phyloP scores from a whole-genome alignment of 2,329 filamentous ascomycete genomes.

The Dryadomyces sulphureus region DNA sequence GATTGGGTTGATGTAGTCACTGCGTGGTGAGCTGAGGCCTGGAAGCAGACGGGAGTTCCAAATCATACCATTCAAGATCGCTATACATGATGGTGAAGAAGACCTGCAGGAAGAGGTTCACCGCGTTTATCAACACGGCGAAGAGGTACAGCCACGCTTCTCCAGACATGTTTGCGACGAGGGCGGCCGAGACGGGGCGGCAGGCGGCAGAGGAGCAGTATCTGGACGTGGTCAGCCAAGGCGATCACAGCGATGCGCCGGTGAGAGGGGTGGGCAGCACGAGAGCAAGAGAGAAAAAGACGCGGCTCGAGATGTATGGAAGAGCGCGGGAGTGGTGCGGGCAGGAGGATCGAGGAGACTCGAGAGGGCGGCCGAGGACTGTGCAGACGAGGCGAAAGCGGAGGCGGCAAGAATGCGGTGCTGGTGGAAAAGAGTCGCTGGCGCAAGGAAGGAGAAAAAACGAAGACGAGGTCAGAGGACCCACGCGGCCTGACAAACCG shows the following conservation, averaged over 20 bases:
- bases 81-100: conserved; percentile 99
- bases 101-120: conserved; percentile 98
- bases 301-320: no score
- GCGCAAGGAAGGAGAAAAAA: background rate
- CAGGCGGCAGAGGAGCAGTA: background rate
- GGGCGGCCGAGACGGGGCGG: no score
- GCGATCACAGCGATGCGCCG: background rate
- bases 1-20: conserved; percentile 99
- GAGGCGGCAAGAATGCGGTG: background rate
- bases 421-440: background rate
- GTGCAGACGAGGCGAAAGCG: background rate
- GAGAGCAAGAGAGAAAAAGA: background rate
- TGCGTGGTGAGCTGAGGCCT: conserved; percentile 20
- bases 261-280: background rate
- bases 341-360: no score
- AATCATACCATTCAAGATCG: conserved; percentile 88
- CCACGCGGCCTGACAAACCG: background rate
- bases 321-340: no score
- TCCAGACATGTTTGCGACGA: conserved; percentile 58
- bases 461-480: background rate
- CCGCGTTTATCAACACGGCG: conserved; percentile 96
- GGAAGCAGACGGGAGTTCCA: conserved; percentile 10
- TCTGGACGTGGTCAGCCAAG: background rate
- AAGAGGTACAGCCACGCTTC: conserved; percentile 98
- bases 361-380: no score